Evolutionary conservation across 371 early-diverging fungal species (phyloP).

Genomic region (Choanephora cucurbitarum): DNA sequence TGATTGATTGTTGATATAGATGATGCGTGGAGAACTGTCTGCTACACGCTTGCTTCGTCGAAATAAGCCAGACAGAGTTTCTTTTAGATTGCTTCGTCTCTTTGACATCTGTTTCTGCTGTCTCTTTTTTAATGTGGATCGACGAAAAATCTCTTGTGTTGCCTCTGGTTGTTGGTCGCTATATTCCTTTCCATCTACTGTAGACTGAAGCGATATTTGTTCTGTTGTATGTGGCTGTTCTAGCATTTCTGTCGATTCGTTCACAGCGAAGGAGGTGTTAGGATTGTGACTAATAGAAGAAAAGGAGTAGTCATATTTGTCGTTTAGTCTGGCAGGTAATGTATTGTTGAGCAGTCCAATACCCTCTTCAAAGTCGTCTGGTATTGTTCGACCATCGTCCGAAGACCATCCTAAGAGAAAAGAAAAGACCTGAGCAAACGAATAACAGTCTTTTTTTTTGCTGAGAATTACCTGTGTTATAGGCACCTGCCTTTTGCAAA

Average conservation of each 20-base stretch:
- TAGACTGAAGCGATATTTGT: neutral
- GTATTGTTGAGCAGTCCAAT: constrained; percentile 17
- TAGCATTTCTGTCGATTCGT: constrained; percentile 45
- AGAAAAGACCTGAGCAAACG: no score
- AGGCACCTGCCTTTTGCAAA: constrained; percentile 13
- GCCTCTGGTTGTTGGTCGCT: neutral
- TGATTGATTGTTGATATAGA: constrained; percentile 80
- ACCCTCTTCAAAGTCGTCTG: constrained; percentile 39
- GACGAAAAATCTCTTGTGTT: neutral
- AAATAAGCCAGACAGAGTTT: neutral
- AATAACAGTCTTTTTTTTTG: no score
- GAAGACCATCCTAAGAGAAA: constrained; percentile 24
- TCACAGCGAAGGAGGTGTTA: constrained; percentile 7
- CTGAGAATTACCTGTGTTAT: constrained; percentile 20
- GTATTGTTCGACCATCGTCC: constrained; percentile 34
- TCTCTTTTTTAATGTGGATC: constrained; percentile 5
- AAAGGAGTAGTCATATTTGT: constrained; percentile 29
- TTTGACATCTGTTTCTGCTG: constrained; percentile 1
- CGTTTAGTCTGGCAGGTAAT: neutral
- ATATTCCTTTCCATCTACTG: neutral
- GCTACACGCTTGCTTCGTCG: neutral
- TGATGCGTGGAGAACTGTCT: constrained; percentile 59
- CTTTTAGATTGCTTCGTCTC: constrained; percentile 4
- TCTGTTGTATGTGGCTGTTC: constrained; percentile 6
- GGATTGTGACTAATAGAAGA: constrained; percentile 18